Conservation (phyloP, 768 basidiomycete species). For the Pleurotus platypus region DNA sequence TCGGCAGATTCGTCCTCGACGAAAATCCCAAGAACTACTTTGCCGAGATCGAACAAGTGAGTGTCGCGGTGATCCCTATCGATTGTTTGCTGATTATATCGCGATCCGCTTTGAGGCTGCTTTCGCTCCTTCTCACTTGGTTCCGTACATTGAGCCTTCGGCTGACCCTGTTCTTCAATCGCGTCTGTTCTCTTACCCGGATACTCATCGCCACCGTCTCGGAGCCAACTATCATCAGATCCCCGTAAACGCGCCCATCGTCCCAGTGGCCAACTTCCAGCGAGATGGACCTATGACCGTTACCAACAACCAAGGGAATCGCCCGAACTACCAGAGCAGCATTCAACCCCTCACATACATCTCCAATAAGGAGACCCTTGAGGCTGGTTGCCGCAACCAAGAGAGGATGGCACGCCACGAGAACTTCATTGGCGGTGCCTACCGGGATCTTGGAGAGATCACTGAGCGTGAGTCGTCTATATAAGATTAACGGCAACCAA, state of each 20-base stretch:
- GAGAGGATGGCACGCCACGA: conserved; percentile 57
- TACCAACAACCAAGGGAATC: conserved; percentile 68
- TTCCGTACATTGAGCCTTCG: conserved; percentile 88
- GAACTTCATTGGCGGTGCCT: conserved; percentile 69
- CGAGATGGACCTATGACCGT: conserved; percentile 72
- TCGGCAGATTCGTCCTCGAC: conserved; percentile 83
- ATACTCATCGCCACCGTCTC: conserved; percentile 83
- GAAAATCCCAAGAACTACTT: conserved; percentile 86
- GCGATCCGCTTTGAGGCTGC: conserved; percentile 44
- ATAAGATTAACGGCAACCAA: not conserved
- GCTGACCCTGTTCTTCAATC: conserved; percentile 93
- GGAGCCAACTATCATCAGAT: conserved; percentile 81
- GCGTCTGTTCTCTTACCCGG: conserved; percentile 92
- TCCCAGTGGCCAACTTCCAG: conserved; percentile 86
- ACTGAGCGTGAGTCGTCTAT: conserved; percentile 63
- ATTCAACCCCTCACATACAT: conserved; percentile 70
- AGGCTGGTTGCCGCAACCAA: conserved; percentile 35
- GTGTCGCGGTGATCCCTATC: conserved; percentile 22
- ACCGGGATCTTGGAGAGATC: conserved; percentile 66
- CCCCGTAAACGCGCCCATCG: conserved; percentile 79
- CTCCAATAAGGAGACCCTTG: conserved; percentile 40
- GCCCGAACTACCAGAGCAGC: conserved; percentile 86
- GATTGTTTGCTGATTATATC: conserved; percentile 17
- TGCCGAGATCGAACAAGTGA: conserved; percentile 89
- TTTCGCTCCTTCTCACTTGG: conserved; percentile 83